A percentile compares a stretch with the other conserved stretches of the same genome.
phyloP scores from a whole-genome alignment of 1,284 basidiomycete species.

The Kwoniella shivajii region DNA sequence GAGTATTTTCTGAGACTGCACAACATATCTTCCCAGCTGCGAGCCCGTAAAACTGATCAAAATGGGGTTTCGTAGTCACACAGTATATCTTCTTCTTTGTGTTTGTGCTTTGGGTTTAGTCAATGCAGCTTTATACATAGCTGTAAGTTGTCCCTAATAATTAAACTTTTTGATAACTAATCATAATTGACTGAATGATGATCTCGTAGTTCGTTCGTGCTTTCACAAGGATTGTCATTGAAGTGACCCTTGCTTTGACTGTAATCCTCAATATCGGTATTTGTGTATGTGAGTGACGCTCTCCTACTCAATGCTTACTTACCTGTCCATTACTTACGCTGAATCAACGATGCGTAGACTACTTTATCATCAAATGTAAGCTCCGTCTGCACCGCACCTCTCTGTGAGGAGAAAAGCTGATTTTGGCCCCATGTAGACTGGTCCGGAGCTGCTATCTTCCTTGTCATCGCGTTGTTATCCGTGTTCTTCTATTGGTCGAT shows the following conservation, averaged over 20 bases:
- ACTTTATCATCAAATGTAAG: constrained; percentile 69
- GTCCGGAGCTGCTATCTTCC: constrained; percentile 66
- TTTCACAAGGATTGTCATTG: constrained; percentile 79
- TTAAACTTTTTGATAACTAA: no score
- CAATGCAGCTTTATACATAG: constrained; percentile 53
- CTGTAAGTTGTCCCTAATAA: no score
- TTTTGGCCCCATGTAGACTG: constrained; percentile 37
- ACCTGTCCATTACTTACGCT: no score
- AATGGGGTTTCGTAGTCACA: no score
- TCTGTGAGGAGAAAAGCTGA: constrained; percentile 6
- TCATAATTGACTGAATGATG: no score
- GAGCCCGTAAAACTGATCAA: no score
- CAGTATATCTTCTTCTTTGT: constrained; percentile 69
- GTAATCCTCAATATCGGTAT: constrained; percentile 69
- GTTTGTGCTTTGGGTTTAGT: constrained; percentile 65
- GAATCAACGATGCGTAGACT: constrained; percentile 58
- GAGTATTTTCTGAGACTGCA: constrained; percentile 7
- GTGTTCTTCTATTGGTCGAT: constrained; percentile 66
- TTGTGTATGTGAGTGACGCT: constrained; percentile 50
- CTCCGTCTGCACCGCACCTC: no score
- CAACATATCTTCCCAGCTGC: neutral
- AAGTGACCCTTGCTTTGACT: constrained; percentile 72
- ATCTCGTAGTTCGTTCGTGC: constrained; percentile 64
- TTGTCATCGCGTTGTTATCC: constrained; percentile 73
- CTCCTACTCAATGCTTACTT: no score